Conservation (phyloP, 805 yeast species). For the Starmerella stellata region DNA sequence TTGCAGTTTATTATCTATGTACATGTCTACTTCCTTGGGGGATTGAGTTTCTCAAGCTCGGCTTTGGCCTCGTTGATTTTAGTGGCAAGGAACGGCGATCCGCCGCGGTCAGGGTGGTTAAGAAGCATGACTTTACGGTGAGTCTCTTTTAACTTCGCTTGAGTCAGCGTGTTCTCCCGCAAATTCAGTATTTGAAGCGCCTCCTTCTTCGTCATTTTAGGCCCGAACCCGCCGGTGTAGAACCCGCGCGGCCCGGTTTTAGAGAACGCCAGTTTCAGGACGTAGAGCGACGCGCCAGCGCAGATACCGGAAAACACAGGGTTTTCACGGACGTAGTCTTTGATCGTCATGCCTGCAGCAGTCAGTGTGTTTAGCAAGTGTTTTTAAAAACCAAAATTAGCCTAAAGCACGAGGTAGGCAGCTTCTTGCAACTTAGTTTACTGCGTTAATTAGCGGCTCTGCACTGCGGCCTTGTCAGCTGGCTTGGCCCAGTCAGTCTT, state of each 20-base stretch:
- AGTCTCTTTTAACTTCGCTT: constrained; percentile 37
- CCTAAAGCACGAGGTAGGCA: too few relatives aligned
- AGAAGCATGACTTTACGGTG: constrained; percentile 63
- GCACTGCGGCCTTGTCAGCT: too few relatives aligned
- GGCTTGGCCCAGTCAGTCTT: too few relatives aligned
- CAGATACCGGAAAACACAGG: constrained; percentile 61
- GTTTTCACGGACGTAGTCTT: constrained; percentile 31
- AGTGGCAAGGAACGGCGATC: constrained; percentile 62
- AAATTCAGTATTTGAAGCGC: constrained; percentile 71
- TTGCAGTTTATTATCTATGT: background rate
- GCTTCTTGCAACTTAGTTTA: too few relatives aligned
- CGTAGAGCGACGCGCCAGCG: constrained; percentile 34
- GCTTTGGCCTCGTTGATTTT: constrained; percentile 79
- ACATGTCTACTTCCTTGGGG: constrained; percentile 7
- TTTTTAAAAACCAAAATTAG: too few relatives aligned
- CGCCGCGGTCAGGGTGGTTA: constrained; percentile 83
- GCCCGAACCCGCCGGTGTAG: constrained; percentile 74
- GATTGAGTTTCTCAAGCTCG: constrained; percentile 39
- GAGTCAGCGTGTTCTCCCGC: constrained; percentile 25
- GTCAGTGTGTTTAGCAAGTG: too few relatives aligned
- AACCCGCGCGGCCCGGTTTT: constrained; percentile 47
- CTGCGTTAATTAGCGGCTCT: too few relatives aligned
- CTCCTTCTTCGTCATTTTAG: constrained; percentile 78
- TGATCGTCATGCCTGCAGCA: constrained; percentile 11
- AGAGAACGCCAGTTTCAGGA: constrained; percentile 19